These are phyloP conservation scores for Murraya paniculata DNA, from an alignment of 345 rosid species.

Conservation along the genomic window DNA sequence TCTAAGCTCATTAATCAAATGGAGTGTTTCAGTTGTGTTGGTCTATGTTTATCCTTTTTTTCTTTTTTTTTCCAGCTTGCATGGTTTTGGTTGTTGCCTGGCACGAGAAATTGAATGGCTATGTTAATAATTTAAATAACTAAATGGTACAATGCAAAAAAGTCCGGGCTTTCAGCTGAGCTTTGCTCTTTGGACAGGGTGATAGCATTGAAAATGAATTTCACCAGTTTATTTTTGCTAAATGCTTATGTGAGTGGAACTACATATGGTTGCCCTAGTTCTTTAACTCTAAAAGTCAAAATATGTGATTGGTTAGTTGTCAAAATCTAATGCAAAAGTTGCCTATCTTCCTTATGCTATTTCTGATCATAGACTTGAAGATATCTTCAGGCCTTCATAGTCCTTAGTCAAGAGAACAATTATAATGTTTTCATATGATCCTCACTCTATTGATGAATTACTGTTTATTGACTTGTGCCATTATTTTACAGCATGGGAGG, in stretches of 20 bases:
- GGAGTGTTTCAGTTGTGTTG: not conserved
- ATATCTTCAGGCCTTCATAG: not conserved
- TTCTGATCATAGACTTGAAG: not conserved
- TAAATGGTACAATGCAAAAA: not conserved
- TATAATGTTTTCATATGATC: not conserved
- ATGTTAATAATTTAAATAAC: not conserved
- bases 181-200: not conserved
- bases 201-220: not conserved
- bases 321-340: not conserved
- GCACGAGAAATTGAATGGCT: not conserved
- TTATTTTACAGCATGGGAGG: slow-evolving; percentile 84
- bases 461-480: not conserved
- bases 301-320: not conserved
- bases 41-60: not conserved
- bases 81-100: not conserved
- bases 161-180: not conserved
- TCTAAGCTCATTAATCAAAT: not conserved
- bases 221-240: not conserved
- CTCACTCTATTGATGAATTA: not conserved
- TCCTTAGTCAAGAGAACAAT: not conserved
- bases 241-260: not conserved
- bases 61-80: not conserved
- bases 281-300: not conserved
- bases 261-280: not conserved
- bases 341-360: not conserved